phyloP scores from a whole-genome alignment of 2,329 filamentous ascomycete species.

The Thielaviopsis musarum region DNA sequence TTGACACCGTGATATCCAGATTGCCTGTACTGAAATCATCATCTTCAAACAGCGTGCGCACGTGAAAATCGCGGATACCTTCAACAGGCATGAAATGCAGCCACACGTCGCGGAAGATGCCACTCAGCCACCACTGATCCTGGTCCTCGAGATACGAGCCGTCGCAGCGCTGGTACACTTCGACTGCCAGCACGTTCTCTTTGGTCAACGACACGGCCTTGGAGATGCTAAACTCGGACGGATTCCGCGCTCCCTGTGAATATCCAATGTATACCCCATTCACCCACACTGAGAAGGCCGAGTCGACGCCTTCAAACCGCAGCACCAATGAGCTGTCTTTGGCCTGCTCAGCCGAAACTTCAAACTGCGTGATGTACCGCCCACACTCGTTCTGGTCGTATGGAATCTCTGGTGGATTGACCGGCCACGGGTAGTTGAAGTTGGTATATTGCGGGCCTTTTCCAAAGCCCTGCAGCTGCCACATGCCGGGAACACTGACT shows the following conservation, averaged over 20 bases:
- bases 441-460: constrained; percentile 53
- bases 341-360: constrained; percentile 27
- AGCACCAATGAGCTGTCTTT: constrained; percentile 45
- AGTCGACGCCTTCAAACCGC: constrained; percentile 59
- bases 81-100: constrained; percentile 42
- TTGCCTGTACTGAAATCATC: constrained; percentile 20
- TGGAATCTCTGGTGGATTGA: constrained; percentile 47
- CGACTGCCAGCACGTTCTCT: constrained; percentile 43
- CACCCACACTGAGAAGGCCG: constrained; percentile 53
- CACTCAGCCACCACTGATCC: constrained; percentile 52
- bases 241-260: constrained; percentile 54
- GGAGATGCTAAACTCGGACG: constrained; percentile 57
- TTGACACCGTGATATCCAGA: constrained; percentile 29
- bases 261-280: constrained; percentile 55
- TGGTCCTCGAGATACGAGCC: constrained; percentile 58
- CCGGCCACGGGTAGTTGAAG: constrained; percentile 47
- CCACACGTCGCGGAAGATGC: constrained; percentile 54
- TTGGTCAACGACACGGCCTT: constrained; percentile 25
- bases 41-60: constrained; percentile 36
- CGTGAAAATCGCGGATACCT: constrained; percentile 37
- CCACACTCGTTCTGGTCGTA: constrained; percentile 49
- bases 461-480: constrained; percentile 54
- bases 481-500: constrained; percentile 49
- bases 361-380: constrained; percentile 42
- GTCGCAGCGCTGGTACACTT: constrained; percentile 57